Evolutionary conservation across 2,329 filamentous ascomycete genomes (phyloP), one percentile per base, ranked within the genome.

Genomic region (Sporothrix curviconia): DNA sequence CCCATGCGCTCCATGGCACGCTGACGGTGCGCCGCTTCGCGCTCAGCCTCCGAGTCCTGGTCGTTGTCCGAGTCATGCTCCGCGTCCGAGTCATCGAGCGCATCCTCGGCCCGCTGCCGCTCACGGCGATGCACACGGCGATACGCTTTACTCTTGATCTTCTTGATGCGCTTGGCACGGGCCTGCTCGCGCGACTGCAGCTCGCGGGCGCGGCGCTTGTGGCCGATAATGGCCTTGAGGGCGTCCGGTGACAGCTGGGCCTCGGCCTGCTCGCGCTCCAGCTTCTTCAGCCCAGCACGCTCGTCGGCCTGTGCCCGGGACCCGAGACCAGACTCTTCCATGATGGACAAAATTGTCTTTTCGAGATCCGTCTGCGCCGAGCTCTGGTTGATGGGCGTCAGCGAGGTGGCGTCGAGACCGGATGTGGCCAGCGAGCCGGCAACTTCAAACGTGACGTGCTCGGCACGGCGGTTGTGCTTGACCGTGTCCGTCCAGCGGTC

Each of bases 111-210:
- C 56, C 80, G 76, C 63, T 79, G 72, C 64, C 76, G 66, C 70
- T 85, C 89, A 68, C 87, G 96, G 37, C 92, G 85, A 72, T 97
- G 92, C 14, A 97, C 87, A 44, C 92, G 86, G 56, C 92, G 89
- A 69, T 95, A 99, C 0, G 91, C 83, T 71, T 96, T 99, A 69
- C 89, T 95, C 79, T 99, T 99, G 75, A 99, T 99, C 77, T 97
- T 97, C 76, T 96, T 96, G 73, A 99, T 90, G 24, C 94, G 86
- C 73, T 92, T 95, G 7, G 91, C 83, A 57, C 91, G 87, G 43
- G 91, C 86, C 67, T 95, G 87, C 72, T 97, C 92, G 11, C 92
- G 82, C 65, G 95, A 96, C 63, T 92, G 80, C 7, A 96, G 74
- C 66, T 97, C 92, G 64, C 94, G 81, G 62, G 89, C 85, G 69